phyloP scores from a whole-genome alignment of 441 rosid species.

The Biscutella laevigata region DNA sequence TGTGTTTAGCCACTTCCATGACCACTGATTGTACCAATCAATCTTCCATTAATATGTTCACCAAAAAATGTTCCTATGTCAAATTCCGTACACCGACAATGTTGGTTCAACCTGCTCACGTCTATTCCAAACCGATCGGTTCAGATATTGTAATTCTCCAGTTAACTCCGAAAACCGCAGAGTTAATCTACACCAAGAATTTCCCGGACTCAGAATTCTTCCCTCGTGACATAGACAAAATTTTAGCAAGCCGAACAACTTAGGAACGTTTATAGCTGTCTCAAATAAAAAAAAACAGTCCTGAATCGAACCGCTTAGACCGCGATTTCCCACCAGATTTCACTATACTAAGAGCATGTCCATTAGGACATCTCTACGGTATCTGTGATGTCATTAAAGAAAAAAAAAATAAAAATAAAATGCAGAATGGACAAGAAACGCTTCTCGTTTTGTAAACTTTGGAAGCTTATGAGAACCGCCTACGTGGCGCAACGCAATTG shows the following conservation, averaged over 20 bases:
- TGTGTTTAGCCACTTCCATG: too few relatives aligned
- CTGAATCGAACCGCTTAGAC: slow-evolving; percentile 28
- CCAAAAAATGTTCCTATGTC: slow-evolving; percentile 37
- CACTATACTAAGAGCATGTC: too few relatives aligned
- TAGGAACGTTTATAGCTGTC: slow-evolving; percentile 66
- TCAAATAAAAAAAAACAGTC: slow-evolving; percentile 21
- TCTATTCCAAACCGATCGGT: slow-evolving; percentile 35
- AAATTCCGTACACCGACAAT: slow-evolving; percentile 49
- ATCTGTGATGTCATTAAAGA: too few relatives aligned
- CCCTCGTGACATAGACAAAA: slow-evolving; percentile 40
- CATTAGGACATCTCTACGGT: too few relatives aligned
- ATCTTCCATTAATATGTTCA: slow-evolving; percentile 58
- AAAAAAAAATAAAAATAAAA: too few relatives aligned
- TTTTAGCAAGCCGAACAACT: slow-evolving; percentile 38
- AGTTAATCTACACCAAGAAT: slow-evolving; percentile 30
- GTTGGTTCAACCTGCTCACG: slow-evolving; percentile 68
- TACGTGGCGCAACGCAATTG: too few relatives aligned
- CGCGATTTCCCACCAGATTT: slow-evolving; percentile 34
- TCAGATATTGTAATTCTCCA: slow-evolving; percentile 26
- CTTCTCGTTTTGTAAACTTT: too few relatives aligned
- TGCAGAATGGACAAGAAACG: too few relatives aligned
- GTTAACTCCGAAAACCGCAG: slow-evolving; percentile 28
- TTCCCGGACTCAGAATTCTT: slow-evolving; percentile 48
- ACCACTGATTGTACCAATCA: slow-evolving; percentile 57
- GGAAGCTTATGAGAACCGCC: too few relatives aligned